Evolutionary conservation across 192 early-diverging fungal species (phyloP), one percentile per base, ranked within the genome.

Genomic region (Coemansia sp.): DNA sequence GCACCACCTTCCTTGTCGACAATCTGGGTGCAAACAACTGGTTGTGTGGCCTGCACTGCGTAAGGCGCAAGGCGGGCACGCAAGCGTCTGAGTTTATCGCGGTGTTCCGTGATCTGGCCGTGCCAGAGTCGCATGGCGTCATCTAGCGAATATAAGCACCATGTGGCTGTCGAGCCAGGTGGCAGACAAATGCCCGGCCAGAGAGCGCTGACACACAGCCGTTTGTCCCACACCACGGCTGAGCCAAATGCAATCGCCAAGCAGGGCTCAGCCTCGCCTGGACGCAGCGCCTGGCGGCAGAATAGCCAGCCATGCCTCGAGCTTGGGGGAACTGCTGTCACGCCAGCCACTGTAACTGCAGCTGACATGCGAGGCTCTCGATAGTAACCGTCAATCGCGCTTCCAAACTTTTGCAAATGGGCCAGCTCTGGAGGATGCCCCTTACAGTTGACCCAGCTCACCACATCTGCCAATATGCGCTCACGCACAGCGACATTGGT

Each of bases 351-450:
- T 0, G 65, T 37, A n/a, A 58, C 41, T 7, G 62, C 3, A 9
- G 22, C 32, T 10, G 58, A 32, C 9, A 50, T 22, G 41, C 39
- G 14, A 11, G 18, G 22, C 6, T 12, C 43, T 0, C 15, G 15
- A 58, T 63, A 67, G 38, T 50, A 46, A 12, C 26, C 34, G 4
- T 44, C 34, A 33, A 73, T 53, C n/a, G 76, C 59, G 10, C 38
- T 40, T 17, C 27, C 35, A 46, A 78, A 44, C 54, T 35, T 44
- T 9, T 36, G 53, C 56, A 78, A 37, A 34, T 78, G 76, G 9
- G 58, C 57, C 8, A 72, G 69, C 60, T 78, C 70, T 36, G 69
- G 75, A 6, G 76, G 66, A 22, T 68, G 70, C 12, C 46, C 62
- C 33, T 46, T 67, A 40, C 76, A 53, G 24, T 41, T 52, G 32